These are phyloP conservation scores for Dryas octopetala DNA, from an alignment of 306 rosid species.

Conservation along the genomic window DNA sequence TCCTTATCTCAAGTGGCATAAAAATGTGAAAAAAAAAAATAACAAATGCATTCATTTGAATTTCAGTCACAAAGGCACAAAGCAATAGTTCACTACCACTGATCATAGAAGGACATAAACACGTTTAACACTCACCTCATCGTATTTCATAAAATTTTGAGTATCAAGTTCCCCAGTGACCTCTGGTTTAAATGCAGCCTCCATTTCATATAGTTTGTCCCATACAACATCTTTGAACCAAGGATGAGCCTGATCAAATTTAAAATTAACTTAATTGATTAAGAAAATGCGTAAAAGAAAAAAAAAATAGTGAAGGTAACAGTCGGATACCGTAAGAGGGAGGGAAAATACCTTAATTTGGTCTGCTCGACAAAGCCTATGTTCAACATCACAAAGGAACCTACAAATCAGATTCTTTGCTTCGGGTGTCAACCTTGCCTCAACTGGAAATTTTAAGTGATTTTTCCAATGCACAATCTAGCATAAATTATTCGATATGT, in stretches of 20 bases:
- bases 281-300: not conserved
- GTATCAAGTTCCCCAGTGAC: slow-evolving; percentile 88
- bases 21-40: not conserved
- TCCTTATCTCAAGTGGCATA: not conserved
- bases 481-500: slow-evolving; percentile 21
- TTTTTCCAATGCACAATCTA: slow-evolving; percentile 92
- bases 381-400: slow-evolving; percentile 81
- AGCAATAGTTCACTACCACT: not conserved
- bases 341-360: slow-evolving; percentile 65
- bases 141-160: slow-evolving; percentile 91
- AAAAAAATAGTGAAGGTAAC: slow-evolving; percentile 7
- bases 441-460: slow-evolving; percentile 89
- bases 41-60: not conserved
- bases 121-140: slow-evolving; percentile 54
- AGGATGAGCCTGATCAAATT: slow-evolving; percentile 69
- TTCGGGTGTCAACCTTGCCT: slow-evolving; percentile 75
- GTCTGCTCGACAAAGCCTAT: slow-evolving; percentile 68
- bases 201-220: slow-evolving; percentile 76
- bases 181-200: slow-evolving; percentile 94
- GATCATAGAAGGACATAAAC: not conserved
- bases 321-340: not conserved
- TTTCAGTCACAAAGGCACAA: not conserved
- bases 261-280: slow-evolving; percentile 6
- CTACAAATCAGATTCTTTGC: slow-evolving; percentile 77
- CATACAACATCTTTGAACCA: slow-evolving; percentile 80